Evolutionary conservation across 2,329 filamentous ascomycete species (phyloP).

Genomic region (Sclerotinia sclerotiorum): DNA sequence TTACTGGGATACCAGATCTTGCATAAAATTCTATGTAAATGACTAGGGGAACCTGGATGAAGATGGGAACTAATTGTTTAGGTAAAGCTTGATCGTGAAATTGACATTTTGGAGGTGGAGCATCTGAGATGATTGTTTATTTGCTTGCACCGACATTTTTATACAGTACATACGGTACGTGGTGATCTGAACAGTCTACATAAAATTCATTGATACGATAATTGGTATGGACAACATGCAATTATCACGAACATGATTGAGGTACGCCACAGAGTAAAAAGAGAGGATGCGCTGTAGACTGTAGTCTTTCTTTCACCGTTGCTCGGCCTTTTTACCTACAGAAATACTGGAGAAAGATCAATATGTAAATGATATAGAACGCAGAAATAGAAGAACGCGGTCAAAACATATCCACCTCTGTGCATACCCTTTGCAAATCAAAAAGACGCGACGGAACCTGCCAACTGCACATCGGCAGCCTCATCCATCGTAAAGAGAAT

Average conservation of each 20-base stretch:
- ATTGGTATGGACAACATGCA: background rate
- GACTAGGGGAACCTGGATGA: constrained; percentile 11
- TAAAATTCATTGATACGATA: background rate
- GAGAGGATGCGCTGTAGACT: background rate
- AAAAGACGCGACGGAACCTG: constrained; percentile 5
- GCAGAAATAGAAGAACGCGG: constrained; percentile 13
- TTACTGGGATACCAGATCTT: constrained; percentile 15
- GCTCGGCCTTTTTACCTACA: background rate
- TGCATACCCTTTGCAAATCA: constrained; percentile 4
- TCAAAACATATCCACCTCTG: constrained; percentile 15
- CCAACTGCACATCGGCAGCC: constrained; percentile 10
- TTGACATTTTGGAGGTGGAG: constrained; percentile 9
- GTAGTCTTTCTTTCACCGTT: background rate
- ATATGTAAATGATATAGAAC: background rate
- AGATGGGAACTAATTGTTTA: constrained; percentile 14
- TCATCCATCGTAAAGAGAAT: constrained; percentile 2
- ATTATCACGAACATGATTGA: background rate
- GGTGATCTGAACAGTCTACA: background rate
- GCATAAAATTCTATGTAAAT: constrained; percentile 6
- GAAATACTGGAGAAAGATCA: constrained; percentile 9
- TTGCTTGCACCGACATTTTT: background rate
- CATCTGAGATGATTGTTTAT: background rate
- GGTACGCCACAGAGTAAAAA: background rate
- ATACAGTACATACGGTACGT: background rate
- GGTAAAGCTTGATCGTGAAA: constrained; percentile 21